Evolutionary conservation across 2,329 filamentous ascomycete species (phyloP).

Genomic region (Escovopsis weberi): DNA sequence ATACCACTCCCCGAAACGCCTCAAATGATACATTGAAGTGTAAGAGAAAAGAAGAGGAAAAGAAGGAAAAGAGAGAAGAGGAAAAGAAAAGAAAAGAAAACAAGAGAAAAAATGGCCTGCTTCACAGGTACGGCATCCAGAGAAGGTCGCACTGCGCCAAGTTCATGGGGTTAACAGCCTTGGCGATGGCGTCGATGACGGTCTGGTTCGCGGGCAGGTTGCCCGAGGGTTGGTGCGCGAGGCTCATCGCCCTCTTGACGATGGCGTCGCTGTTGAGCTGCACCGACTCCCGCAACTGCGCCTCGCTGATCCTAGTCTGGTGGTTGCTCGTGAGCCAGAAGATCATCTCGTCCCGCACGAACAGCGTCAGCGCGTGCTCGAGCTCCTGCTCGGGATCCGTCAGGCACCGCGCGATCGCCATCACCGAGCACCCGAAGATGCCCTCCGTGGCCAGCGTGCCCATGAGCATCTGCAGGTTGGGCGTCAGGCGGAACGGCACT

Average conservation of each 20-base stretch:
- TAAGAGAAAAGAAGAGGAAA: not conserved
- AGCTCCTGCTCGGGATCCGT: slow-evolving; percentile 81
- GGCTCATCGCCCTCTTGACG: slow-evolving; percentile 73
- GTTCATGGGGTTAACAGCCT: slow-evolving; percentile 83
- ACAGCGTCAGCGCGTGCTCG: slow-evolving; percentile 87
- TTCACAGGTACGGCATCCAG: slow-evolving; percentile 91
- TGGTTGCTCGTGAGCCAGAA: slow-evolving; percentile 85
- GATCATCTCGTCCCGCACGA: slow-evolving; percentile 95
- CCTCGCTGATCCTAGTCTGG: slow-evolving; percentile 40
- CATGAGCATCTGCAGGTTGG: slow-evolving; percentile 91
- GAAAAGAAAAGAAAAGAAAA: not conserved
- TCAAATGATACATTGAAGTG: too few relatives aligned
- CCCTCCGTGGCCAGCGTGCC: slow-evolving; percentile 91
- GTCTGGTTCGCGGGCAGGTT: slow-evolving; percentile 93
- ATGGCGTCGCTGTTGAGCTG: slow-evolving; percentile 80
- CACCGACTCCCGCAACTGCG: slow-evolving; percentile 63
- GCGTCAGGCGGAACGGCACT: slow-evolving; percentile 92
- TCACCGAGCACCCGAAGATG: slow-evolving; percentile 86
- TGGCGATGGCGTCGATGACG: slow-evolving; percentile 85
- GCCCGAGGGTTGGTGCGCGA: slow-evolving; percentile 64
- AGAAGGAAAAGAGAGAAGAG: not conserved
- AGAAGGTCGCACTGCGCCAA: slow-evolving; percentile 77
- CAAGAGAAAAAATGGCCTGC: not conserved
- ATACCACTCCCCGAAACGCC: too few relatives aligned
- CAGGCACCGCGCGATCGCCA: slow-evolving; percentile 90